Base-by-base conservation (phyloP, 257 asterid genomes). In the Solanum ossicruentum region DNA sequence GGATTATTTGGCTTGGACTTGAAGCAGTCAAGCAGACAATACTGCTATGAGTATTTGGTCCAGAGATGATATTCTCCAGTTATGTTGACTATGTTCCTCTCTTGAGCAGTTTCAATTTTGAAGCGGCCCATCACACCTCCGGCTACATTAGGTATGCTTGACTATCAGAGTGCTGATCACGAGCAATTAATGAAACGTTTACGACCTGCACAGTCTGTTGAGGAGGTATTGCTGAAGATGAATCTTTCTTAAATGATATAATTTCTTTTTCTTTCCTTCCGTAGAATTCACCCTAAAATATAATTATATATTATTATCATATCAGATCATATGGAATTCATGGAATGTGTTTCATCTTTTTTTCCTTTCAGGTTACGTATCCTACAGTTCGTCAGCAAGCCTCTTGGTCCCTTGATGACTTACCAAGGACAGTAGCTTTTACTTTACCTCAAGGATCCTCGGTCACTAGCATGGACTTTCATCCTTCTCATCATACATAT, bases 81-180 rank as follows among this genome's bases (percentile, higher is more conserved):
- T 78, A 17, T 52, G 28, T 17, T 78, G 47, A 78, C 47, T 78
- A 78, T 52, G 52, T 79, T 10, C 16, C 65, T 65, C 79, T 85
- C 77, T 85, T 51, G 54, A 84, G 88, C 95, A 95, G 99, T 90
- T 88, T 88, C 97, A 52, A 85, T 94, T 55, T 88, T 95, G 92
- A 97, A 97, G 92, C 97, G 99, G 71, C 98, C 99, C 15, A 88
- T 96, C 80, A 94, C 98, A 39, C 99, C 99, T 87, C 98, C 99
- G 12, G 94, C 94, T 12, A 93, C 97, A 4, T 89, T 95, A 86
- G 99, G 98, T 63, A 93, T 95, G 98, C 93, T 91, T 82, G 99
- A 97, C 15, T 95, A 94, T 92, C 98, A 89, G 83, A 93, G 86
- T 86, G 88, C 97, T 80, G 99, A 97, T 84, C 98, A 95, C 86